Conservation (phyloP, 2,329 filamentous ascomycete species). For the Tolypocladium cylindrosporum region DNA sequence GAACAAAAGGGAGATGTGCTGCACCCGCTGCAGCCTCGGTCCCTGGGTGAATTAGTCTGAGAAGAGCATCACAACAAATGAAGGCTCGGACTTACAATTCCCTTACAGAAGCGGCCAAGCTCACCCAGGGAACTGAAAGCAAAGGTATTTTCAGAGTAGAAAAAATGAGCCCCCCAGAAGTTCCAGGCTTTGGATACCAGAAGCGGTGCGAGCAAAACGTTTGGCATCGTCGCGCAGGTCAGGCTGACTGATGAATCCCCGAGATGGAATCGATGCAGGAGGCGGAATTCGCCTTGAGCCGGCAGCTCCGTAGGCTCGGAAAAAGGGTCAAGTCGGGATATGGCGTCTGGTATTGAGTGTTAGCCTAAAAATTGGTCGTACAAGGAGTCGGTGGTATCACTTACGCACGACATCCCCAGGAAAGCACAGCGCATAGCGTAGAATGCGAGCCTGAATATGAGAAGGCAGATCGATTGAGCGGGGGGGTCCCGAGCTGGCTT, state of each 20-base stretch:
- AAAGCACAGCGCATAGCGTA: not conserved
- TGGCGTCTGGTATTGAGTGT: not conserved
- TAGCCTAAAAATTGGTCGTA: not conserved
- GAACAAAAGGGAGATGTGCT: conserved; percentile 24
- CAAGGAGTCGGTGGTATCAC: not conserved
- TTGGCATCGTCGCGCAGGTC: not conserved
- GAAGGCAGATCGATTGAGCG: not conserved
- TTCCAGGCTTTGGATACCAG: not conserved
- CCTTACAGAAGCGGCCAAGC: not conserved
- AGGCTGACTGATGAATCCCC: not conserved
- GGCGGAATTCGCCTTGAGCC: not conserved
- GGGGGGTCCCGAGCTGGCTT: not conserved
- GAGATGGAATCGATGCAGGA: not conserved
- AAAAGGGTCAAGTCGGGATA: not conserved
- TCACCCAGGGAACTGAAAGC: not conserved
- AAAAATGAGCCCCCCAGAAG: not conserved
- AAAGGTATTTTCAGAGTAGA: not conserved
- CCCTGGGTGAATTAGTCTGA: conserved; percentile 5
- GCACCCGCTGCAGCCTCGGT: conserved; percentile 28
- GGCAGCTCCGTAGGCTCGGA: not conserved
- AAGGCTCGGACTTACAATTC: not conserved
- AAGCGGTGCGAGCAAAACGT: not conserved
- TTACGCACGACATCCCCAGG: not conserved
- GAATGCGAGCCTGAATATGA: not conserved
- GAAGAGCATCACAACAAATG: not conserved